Conservation (phyloP, 305 asterid species). For the Fraxinus angustifolia region DNA sequence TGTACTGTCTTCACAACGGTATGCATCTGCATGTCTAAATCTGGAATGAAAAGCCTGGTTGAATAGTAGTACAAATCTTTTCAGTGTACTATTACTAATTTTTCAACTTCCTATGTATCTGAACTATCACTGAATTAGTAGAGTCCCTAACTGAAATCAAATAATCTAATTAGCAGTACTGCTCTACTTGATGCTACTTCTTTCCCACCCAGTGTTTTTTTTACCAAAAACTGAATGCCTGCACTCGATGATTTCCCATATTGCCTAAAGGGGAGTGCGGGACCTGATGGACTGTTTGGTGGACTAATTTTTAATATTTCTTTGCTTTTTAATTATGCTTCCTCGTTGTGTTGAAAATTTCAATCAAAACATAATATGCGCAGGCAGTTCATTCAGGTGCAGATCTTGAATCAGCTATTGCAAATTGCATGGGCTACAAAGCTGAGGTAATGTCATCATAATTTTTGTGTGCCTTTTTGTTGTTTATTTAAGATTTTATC, state of each 20-base stretch:
- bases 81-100: neutral
- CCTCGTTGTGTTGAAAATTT: neutral
- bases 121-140: neutral
- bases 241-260: neutral
- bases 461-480: conserved; percentile 8
- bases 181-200: neutral
- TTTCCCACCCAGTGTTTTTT: neutral
- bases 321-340: neutral
- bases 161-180: neutral
- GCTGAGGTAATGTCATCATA: conserved; percentile 55
- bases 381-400: conserved; percentile 99
- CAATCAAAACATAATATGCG: conserved; percentile 21
- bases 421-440: conserved; percentile 94
- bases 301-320: neutral
- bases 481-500: conserved; percentile 13
- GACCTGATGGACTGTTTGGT: neutral
- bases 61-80: neutral
- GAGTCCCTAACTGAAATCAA: neutral
- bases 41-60: neutral
- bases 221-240: conserved; percentile 9
- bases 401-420: conserved; percentile 92
- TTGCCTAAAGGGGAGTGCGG: neutral
- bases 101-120: neutral
- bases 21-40: conserved; percentile 10
- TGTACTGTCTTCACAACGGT: conserved; percentile 7